Evolutionary conservation across 2,329 filamentous ascomycete genomes (phyloP), one percentile per base, ranked within the genome.

Genomic region (Coleophoma cylindrospora): DNA sequence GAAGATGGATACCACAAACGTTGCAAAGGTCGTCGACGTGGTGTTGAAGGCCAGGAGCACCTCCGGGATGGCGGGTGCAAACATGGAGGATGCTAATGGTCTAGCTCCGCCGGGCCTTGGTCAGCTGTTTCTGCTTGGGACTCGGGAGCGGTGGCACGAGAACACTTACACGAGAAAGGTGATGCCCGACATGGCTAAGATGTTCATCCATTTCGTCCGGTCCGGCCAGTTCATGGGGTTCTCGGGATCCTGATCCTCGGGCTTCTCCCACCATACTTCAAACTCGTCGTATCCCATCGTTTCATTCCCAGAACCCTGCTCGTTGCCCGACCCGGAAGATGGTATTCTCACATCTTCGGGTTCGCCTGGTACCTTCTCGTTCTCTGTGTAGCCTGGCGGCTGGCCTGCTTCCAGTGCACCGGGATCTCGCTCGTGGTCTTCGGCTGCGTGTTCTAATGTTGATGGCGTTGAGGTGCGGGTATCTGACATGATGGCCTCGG

Each of bases 1-100:
- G 61, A 84, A 60, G 3, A 64, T 61, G 7, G 62, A 49, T 65
- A 89, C 81, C 54, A 85, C 81, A 49, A 89, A 84, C 0, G 81
- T 75, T 1, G 74, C 78, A 2, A 87, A 68, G 54, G 12, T 66
- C 49, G 47, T 40, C 9, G 62, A 68, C 10, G 59, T 64, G 1
- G 69, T 69, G 13, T 70, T 38, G 54, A 80, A 78, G 2, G 75
- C 72, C 14, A 55, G 43, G 64, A 76, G 70, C 1, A 79, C 64
- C 11, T 71, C 55, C 0, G 70, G 69, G 0, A 77, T 69, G 3
- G 70, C 74, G 1, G 75, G 75, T 0, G 75, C 75, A 47, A 78
- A 72, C 59, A 74, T 74, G 2, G 71, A 73, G 10, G 72, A 74
- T 5, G 69, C 75, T 0, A 78, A 61, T 0, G 75, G 73, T 1